Conservation (phyloP, 2,329 filamentous ascomycete species). For the Venturia carpophila region DNA sequence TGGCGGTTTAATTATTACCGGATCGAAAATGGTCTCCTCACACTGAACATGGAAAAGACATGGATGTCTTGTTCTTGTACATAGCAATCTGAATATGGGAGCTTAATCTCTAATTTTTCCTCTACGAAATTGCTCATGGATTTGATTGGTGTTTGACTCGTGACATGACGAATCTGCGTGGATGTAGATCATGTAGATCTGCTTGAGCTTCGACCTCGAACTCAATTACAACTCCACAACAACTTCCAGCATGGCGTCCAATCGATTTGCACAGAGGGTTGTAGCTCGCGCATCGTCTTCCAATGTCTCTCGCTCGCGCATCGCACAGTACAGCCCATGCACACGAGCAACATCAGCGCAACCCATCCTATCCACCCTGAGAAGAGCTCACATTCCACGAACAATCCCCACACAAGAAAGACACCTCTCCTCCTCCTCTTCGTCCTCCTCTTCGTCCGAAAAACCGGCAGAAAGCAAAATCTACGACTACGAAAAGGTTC, state of each 20-base stretch:
- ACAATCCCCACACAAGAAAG: not conserved
- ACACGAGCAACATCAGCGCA: not conserved
- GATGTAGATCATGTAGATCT: not conserved
- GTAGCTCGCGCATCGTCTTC: not conserved
- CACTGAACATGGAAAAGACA: not conserved
- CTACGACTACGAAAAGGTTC: slow-evolving; percentile 35
- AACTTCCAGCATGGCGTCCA: not conserved
- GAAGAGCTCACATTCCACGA: not conserved
- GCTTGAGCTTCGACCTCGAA: not conserved
- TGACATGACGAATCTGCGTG: not conserved
- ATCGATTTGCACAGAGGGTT: not conserved
- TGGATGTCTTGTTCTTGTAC: not conserved
- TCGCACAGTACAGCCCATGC: not conserved
- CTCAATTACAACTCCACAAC: not conserved
- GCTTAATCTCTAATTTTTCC: not conserved
- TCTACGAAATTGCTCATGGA: not conserved
- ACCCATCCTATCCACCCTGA: not conserved
- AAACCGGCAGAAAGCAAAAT: slow-evolving; percentile 27
- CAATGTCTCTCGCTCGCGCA: not conserved
- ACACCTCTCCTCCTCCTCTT: slow-evolving; percentile 24
- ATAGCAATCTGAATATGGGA: not conserved
- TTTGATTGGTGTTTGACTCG: not conserved
- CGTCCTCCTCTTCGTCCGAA: slow-evolving; percentile 27
- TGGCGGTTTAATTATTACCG: not conserved
- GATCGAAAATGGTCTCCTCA: not conserved